Conservation (phyloP, 176 grass and related monocot genomes). For the Oryza glumipatula region DNA sequence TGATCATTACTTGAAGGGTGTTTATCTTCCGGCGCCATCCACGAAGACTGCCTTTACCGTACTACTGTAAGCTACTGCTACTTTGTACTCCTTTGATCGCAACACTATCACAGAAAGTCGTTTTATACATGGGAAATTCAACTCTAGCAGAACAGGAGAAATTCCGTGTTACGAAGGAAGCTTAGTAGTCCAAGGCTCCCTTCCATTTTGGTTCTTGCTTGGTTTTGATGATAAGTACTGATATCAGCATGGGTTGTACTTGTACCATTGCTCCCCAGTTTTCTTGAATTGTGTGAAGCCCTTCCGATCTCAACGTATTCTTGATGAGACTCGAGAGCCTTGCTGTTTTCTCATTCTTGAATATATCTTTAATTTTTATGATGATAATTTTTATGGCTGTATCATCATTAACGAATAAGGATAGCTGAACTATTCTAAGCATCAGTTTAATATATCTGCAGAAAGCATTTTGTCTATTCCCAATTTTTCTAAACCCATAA, state of each 20-base stretch:
- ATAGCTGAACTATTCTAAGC: conserved; percentile 14
- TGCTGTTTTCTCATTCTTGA: not conserved
- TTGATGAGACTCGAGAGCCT: not conserved
- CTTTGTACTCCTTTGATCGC: not conserved
- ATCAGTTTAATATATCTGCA: conserved; percentile 1
- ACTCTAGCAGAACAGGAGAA: not conserved
- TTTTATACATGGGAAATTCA: not conserved
- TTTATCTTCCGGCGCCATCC: not conserved
- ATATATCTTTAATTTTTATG: not conserved
- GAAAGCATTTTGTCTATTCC: not conserved
- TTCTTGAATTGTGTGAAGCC: conserved; percentile 3
- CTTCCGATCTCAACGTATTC: not conserved
- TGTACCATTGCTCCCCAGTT: not conserved
- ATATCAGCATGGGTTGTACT: not conserved
- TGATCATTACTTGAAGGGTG: not conserved
- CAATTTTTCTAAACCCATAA: not conserved
- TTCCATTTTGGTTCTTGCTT: not conserved
- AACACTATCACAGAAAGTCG: not conserved
- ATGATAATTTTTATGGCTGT: not conserved
- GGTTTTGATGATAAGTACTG: not conserved
- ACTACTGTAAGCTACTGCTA: not conserved
- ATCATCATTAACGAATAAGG: not conserved
- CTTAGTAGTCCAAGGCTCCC: not conserved
- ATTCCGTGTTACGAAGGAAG: not conserved
- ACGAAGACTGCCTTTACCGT: not conserved